These are phyloP conservation scores for Urtica urens DNA, from an alignment of 306 rosid species.

Conservation along the genomic window DNA sequence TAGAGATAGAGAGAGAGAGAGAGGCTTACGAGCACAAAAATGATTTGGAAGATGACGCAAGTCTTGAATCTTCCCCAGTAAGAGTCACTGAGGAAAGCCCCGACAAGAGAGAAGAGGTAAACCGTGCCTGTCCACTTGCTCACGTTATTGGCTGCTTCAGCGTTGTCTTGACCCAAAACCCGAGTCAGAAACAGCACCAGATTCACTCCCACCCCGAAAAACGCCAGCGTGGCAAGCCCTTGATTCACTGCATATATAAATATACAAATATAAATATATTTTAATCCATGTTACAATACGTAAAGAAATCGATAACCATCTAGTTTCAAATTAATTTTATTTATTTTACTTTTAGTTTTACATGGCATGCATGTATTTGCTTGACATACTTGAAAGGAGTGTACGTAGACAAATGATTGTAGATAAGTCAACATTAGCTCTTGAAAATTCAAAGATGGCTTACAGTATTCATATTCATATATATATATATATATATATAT, in stretches of 20 bases:
- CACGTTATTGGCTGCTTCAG: constrained; percentile 63
- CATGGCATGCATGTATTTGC: too few species aligned
- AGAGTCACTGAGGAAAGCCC: constrained; percentile 76
- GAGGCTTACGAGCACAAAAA: constrained; percentile 52
- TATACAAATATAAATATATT: too few species aligned
- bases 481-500: neutral
- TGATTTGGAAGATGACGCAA: constrained; percentile 56
- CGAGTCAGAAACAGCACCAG: constrained; percentile 56
- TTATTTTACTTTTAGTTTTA: too few species aligned
- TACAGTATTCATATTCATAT: neutral
- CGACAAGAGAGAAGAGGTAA: constrained; percentile 67
- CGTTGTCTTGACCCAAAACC: constrained; percentile 69
- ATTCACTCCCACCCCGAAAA: constrained; percentile 78
- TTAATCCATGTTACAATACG: too few species aligned
- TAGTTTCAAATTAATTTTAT: too few species aligned
- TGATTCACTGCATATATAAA: constrained; percentile 42
- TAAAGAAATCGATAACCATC: too few species aligned
- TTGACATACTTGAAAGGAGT: too few species aligned
- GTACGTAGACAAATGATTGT: too few species aligned
- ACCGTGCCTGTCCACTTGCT: constrained; percentile 85
- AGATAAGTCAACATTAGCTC: too few species aligned
- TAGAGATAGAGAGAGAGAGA: neutral
- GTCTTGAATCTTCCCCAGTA: constrained; percentile 72
- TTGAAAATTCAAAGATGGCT: too few species aligned
- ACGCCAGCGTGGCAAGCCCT: constrained; percentile 75